A percentile compares a stretch with the other conserved stretches of the same genome.
phyloP scores from a whole-genome alignment of 345 rosid species.

The Geranium brycei region DNA sequence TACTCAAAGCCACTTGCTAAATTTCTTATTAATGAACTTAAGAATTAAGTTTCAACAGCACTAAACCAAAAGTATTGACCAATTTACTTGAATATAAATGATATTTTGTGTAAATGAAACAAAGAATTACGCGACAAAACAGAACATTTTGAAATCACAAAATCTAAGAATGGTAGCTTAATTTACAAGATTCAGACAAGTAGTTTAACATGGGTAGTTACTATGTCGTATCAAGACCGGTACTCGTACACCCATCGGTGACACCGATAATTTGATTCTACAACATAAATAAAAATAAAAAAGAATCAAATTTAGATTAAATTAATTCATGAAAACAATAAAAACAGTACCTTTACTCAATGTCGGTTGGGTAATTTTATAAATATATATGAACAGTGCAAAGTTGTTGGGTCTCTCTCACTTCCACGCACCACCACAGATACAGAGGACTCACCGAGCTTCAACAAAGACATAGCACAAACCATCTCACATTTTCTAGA shows the following conservation, averaged over 20 bases:
- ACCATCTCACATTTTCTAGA: not conserved
- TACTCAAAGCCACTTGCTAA: no score
- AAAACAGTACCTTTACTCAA: constrained; percentile 3
- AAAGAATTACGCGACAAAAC: not conserved
- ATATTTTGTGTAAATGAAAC: no score
- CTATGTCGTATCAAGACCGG: not conserved
- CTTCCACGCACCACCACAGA: not conserved
- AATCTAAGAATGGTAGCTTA: not conserved
- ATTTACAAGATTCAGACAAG: not conserved
- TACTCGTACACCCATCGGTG: not conserved
- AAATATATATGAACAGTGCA: not conserved
- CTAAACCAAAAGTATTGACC: no score
- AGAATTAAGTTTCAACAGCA: no score
- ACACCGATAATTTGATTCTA: not conserved
- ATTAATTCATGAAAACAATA: no score
- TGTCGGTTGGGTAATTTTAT: constrained; percentile 6
- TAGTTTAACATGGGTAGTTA: not conserved
- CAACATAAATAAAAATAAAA: no score
- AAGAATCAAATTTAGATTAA: no score
- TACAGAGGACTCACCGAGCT: not conserved
- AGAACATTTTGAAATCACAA: not conserved
- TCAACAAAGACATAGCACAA: not conserved
- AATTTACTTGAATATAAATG: no score
- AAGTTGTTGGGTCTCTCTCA: constrained; percentile 1
- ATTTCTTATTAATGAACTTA: no score